These are phyloP conservation scores for Apiospora hydei DNA, from an alignment of 2,329 filamentous ascomycete genomes.

Conservation along the genomic window DNA sequence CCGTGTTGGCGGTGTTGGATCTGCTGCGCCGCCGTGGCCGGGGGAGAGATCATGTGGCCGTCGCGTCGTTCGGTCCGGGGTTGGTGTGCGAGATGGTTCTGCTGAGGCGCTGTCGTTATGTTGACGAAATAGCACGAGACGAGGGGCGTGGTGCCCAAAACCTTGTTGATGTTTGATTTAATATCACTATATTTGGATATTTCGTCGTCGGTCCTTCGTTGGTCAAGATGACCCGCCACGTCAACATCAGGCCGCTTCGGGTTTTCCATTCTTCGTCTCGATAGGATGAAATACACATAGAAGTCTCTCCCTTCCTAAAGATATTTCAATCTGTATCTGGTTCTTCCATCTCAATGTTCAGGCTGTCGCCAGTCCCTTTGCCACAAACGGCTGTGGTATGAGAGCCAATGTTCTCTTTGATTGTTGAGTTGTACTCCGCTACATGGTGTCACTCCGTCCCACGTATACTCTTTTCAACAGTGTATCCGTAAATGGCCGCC, in stretches of 20 bases:
- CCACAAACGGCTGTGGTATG: not conserved
- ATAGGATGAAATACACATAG: not conserved
- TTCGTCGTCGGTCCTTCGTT: no score
- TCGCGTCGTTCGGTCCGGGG: conserved; percentile 31
- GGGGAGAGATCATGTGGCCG: conserved; percentile 29
- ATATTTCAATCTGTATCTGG: no score
- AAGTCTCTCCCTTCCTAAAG: not conserved
- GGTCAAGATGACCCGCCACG: no score
- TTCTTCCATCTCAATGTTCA: not conserved
- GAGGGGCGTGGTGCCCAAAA: no score
- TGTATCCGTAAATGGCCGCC: not conserved
- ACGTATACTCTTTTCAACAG: not conserved
- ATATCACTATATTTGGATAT: no score
- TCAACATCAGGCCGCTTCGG: not conserved
- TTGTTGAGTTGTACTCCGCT: not conserved
- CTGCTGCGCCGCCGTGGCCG: conserved; percentile 28
- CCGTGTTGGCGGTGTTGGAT: conserved; percentile 31
- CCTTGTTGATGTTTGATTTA: no score
- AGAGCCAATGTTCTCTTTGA: not conserved
- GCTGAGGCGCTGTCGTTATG: not conserved
- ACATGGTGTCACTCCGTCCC: not conserved
- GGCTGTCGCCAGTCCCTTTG: not conserved
- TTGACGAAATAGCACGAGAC: not conserved
- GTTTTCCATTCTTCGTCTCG: not conserved
- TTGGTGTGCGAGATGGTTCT: conserved; percentile 31